A percentile compares a stretch with the other conserved stretches of the same genome.
phyloP scores from a whole-genome alignment of 176 grass and related monocot species.

The Cenchrus fungigraminus region DNA sequence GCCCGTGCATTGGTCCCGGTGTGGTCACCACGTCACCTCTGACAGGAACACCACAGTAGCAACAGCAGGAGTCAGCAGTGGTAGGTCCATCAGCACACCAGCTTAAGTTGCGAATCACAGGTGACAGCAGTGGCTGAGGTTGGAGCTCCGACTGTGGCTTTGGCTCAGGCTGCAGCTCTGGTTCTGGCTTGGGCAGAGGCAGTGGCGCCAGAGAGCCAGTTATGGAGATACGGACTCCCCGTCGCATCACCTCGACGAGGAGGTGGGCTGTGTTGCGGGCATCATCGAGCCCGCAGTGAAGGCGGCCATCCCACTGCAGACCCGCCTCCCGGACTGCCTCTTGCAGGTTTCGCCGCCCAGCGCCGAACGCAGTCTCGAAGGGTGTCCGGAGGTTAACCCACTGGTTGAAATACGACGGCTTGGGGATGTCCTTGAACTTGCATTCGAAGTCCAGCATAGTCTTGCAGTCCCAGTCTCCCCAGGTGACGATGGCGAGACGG shows the following conservation, averaged over 20 bases:
- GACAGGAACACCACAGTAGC: slow-evolving; percentile 51
- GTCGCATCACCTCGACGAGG: slow-evolving; percentile 46
- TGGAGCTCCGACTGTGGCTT: neutral
- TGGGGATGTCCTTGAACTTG: slow-evolving; percentile 56
- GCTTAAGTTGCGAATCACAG: neutral
- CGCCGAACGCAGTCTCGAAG: slow-evolving; percentile 41
- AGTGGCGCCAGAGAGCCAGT: slow-evolving; percentile 40
- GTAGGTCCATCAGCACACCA: neutral
- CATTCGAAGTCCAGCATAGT: slow-evolving; percentile 62
- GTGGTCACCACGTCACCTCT: slow-evolving; percentile 35
- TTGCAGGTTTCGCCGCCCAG: neutral
- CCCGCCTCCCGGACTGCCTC: slow-evolving; percentile 48
- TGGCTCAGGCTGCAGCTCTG: no score
- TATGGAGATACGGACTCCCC: slow-evolving; percentile 48
- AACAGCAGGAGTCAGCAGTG: slow-evolving; percentile 36
- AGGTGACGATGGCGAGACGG: slow-evolving; percentile 60
- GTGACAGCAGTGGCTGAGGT: neutral
- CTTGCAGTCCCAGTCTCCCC: slow-evolving; percentile 66
- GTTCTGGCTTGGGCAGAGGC: neutral
- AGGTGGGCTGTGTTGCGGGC: slow-evolving; percentile 63
- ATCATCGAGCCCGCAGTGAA: slow-evolving; percentile 68
- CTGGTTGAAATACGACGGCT: slow-evolving; percentile 60
- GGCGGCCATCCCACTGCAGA: slow-evolving; percentile 58
- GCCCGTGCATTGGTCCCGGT: slow-evolving; percentile 50
- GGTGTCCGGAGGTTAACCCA: slow-evolving; percentile 67